Conservation (phyloP, 176 grass and related monocot species). For the Avena atlantica region DNA sequence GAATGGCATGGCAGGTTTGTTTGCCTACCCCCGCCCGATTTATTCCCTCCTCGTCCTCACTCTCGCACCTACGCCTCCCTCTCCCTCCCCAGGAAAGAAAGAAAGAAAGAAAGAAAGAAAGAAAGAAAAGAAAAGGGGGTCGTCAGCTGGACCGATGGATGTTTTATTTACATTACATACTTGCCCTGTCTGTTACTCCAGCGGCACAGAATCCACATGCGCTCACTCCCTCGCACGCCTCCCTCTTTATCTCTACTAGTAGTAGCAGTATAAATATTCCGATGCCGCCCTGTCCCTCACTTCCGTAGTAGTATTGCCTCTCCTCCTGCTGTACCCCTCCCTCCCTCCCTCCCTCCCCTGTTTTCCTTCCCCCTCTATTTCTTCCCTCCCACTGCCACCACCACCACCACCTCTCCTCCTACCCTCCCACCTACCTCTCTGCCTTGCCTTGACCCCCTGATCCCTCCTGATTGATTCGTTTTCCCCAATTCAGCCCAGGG, state of each 20-base stretch:
- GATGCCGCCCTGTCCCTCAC: constrained; percentile 43
- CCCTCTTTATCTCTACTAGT: neutral
- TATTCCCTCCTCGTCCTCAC: neutral
- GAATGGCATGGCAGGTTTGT: neutral
- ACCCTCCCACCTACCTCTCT: constrained; percentile 46
- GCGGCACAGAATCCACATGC: neutral
- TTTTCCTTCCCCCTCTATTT: neutral
- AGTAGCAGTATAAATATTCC: constrained; percentile 52
- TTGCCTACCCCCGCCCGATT: constrained; percentile 2
- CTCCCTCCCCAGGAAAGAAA: neutral
- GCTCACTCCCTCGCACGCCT: constrained; percentile 11
- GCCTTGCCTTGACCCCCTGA: neutral
- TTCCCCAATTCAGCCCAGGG: constrained; percentile 47
- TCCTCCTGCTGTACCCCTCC: neutral
- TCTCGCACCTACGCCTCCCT: neutral
- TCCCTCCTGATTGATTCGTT: constrained; percentile 23
- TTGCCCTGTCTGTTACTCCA: constrained; percentile 13
- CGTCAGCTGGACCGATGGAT: neutral
- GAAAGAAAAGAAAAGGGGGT: neutral
- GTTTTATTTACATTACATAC: neutral
- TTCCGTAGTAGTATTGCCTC: neutral
- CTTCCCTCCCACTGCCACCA: constrained; percentile 14
- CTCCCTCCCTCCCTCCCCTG: neutral
- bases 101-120: neutral
- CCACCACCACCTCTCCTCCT: constrained; percentile 26